Evolutionary conservation across 1,139 yeast species (phyloP).

Genomic region (Meyerozyma athensensis): DNA sequence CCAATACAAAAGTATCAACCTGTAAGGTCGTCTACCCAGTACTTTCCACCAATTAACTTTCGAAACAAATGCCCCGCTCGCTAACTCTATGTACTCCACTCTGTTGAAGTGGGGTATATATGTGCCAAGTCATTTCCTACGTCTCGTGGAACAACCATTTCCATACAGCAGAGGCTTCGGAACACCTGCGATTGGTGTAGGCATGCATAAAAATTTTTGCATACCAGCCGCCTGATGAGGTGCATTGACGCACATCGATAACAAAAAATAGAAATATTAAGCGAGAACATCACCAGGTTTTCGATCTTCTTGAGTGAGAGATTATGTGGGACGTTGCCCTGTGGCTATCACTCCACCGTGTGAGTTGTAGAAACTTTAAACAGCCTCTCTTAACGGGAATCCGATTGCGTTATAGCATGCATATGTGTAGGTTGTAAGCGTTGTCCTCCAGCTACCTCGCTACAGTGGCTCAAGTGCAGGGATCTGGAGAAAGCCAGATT

Average conservation of each 20-base stretch:
- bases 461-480: neutral
- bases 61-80: no score
- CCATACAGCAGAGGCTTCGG: neutral
- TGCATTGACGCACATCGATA: slow-evolving; percentile 2
- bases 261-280: neutral
- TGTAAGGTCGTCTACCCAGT: no score
- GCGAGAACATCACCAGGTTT: neutral
- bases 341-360: no score
- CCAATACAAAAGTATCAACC: no score
- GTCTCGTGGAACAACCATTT: slow-evolving; percentile 2
- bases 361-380: neutral
- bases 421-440: neutral
- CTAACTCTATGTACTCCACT: neutral
- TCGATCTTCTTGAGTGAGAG: no score
- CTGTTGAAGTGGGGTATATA: neutral
- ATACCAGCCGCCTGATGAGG: slow-evolving; percentile 1
- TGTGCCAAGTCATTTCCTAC: neutral
- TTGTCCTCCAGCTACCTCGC: neutral
- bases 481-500: no score
- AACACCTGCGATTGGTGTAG: neutral
- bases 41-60: no score
- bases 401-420: neutral
- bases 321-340: no score
- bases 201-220: slow-evolving; percentile 1
- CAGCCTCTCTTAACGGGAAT: neutral